phyloP scores from a whole-genome alignment of 192 early-diverging fungal genomes.

The Linnemannia zychae region DNA sequence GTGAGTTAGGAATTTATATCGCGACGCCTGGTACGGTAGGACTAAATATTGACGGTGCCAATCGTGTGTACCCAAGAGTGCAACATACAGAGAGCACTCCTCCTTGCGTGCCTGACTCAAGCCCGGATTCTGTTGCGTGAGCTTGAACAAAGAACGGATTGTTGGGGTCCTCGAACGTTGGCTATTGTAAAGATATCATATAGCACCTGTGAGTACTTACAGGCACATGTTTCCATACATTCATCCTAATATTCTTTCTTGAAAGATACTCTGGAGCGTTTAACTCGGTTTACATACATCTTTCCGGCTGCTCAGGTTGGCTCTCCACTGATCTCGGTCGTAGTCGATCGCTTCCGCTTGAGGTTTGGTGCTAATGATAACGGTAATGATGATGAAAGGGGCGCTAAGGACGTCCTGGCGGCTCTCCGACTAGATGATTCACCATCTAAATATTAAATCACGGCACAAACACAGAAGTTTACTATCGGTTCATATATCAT shows the following conservation, averaged over 20 bases:
- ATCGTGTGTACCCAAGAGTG: too few species aligned
- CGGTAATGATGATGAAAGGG: slow-evolving; percentile 3
- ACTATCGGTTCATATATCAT: not conserved
- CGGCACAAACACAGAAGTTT: not conserved
- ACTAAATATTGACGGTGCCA: too few species aligned
- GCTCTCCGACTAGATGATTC: slow-evolving; percentile 14
- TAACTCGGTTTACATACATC: slow-evolving; percentile 16
- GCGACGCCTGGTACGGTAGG: too few species aligned
- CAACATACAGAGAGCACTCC: too few species aligned
- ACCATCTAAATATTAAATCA: slow-evolving; percentile 1
- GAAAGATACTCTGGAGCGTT: slow-evolving; percentile 10
- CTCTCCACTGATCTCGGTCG: not conserved
- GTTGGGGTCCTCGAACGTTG: not conserved
- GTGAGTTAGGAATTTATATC: too few species aligned
- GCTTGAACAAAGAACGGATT: not conserved
- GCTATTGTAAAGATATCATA: not conserved
- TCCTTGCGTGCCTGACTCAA: too few species aligned
- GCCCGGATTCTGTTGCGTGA: too few species aligned
- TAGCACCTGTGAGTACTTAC: not conserved
- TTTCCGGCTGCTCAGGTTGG: slow-evolving; percentile 11
- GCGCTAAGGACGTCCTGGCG: slow-evolving; percentile 13
- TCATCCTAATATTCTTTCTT: slow-evolving; percentile 20
- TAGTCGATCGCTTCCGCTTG: slow-evolving; percentile 11
- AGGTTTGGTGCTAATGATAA: slow-evolving; percentile 14
- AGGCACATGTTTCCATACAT: not conserved